phyloP scores from a whole-genome alignment of 257 asterid genomes.

The Gentiana macrophylla region DNA sequence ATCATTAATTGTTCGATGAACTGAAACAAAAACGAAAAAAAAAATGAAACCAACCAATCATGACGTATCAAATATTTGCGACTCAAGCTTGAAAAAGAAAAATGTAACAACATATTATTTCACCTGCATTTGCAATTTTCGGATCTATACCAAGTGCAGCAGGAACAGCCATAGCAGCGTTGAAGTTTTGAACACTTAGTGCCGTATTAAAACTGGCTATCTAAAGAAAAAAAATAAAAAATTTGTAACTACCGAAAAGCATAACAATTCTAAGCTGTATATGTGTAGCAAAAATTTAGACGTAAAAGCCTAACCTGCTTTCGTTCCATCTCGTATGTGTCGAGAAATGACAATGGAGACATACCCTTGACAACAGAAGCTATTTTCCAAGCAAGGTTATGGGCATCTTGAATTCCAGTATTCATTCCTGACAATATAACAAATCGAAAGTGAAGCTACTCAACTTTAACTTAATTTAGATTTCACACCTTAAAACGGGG shows the following conservation, averaged over 20 bases:
- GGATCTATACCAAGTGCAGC: conserved; percentile 98
- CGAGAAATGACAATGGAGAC: conserved; percentile 49
- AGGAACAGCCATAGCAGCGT: conserved; percentile 89
- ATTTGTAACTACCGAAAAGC: background rate
- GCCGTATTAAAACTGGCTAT: conserved; percentile 73
- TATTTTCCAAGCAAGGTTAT: conserved; percentile 96
- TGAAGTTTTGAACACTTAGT: conserved; percentile 76
- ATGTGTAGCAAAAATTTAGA: background rate
- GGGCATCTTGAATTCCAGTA: conserved; percentile 96
- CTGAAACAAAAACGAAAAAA: conserved; percentile 25
- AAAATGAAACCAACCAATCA: background rate
- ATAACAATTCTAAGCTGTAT: background rate
- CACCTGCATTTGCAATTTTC: conserved; percentile 74
- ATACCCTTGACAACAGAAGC: conserved; percentile 63
- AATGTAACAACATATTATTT: conserved; percentile 2
- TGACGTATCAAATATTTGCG: background rate
- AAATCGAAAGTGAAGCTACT: conserved; percentile 8
- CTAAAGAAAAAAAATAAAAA: conserved; percentile 30
- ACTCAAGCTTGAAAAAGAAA: conserved; percentile 2
- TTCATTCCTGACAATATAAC: conserved; percentile 60
- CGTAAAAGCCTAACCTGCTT: conserved; percentile 43
- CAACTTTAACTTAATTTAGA: background rate
- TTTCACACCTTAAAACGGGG: background rate
- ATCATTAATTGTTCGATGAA: conserved; percentile 56
- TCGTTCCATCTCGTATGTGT: conserved; percentile 83